Base-by-base conservation (phyloP, 2,329 filamentous ascomycete species). In the Elsinoe ampelina region DNA sequence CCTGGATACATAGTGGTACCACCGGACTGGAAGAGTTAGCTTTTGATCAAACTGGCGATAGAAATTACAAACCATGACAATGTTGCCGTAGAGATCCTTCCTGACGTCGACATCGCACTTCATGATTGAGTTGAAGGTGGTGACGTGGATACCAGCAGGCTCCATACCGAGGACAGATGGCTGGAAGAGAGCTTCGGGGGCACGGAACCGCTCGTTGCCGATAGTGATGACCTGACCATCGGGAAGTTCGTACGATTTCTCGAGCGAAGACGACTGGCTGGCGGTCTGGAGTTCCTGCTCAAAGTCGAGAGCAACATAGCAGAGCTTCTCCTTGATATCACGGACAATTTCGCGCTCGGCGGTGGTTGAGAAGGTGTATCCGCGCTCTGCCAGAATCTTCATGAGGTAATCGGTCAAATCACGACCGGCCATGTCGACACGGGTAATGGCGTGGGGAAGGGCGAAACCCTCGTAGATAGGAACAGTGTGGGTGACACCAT, bases 311-410 rank as follows among this genome's bases (percentile, higher is more conserved):
- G 93, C 93, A 73, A 97, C 93, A 81, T 98, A 98, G 86, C 93
- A 98, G 71, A 98, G 91, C 86, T 97, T 98, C 87, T 98, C 93
- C 87, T 98, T 98, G 83, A 98, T 97, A 77, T 98, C 93, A 82
- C 93, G 92, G 72, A 97, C 93, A 74, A 97, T 98, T 95, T 97
- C 93, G 78, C 93, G 93, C 84, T 98, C 93, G 77, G 93, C 93
- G 62, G 93, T 97, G 80, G 93, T 98, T 74, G 92, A 96, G 88
- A 98, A 98, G 70, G 89, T 89, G 84, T 98, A 97, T 71, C 93
- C 93, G 73, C 93, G 91, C 87, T 98, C 93, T 70, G 93, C 93
- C 71, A 98, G 81, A 72, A 98, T 97, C 89, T 97, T 97, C 93
- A 98, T 97, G 72, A 98, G 87, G 84, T 98, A 97, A 78, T 97